Base-by-base conservation (phyloP, 176 grass and related monocot species). In the Triticum monococcum region DNA sequence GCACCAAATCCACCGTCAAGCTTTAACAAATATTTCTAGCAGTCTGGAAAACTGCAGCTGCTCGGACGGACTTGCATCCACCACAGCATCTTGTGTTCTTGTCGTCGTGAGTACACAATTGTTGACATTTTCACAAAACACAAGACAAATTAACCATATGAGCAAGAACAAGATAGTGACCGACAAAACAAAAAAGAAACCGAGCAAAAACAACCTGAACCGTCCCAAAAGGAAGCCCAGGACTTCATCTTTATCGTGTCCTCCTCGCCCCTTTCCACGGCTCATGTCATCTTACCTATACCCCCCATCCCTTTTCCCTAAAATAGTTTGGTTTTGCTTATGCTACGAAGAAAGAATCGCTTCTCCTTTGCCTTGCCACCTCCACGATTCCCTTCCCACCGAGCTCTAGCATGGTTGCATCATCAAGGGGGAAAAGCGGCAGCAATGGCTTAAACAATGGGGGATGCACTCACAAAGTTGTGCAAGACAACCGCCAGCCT, bases 251-350 rank as follows among this genome's bases (percentile, higher is more conserved):
- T 90, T 88, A 72, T 66, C 45, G 12, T 78, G 63, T 17, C 69
- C 36, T 17, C 79, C 36, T 84, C 68, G 85, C 54, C 57, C 86
- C 88, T 84, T 83, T 59, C 72, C 72, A 77, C 84, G 77, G 57
- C 59, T 65, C 72, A 31, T 74, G 84, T 83, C 86, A 76, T 88
- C 75, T 85, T 81, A 87, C 88, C 91, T 95, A 88, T 86, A 87
- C 77, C 72, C 68, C 75, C 84, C 64, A 73, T 41, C 37, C 26
- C 52, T 85, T 67, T 67, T 69, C 73, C 16, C 84, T 1, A 80
- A 88, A 60, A 32, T 87, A 66, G 50, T 74, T 50, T 68, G 20
- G 43, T 38, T 85, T 85, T 86, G 84, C 79, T 82, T 85, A 67
- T 88, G 84, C 71, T 41, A 78, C 22, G 70, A 80, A 78, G 76